Percentiles rank a stretch among this genome's conserved stretches.
phyloP scores from a whole-genome alignment of 129 eudicot species.

The Smallanthus sonchifolius region DNA sequence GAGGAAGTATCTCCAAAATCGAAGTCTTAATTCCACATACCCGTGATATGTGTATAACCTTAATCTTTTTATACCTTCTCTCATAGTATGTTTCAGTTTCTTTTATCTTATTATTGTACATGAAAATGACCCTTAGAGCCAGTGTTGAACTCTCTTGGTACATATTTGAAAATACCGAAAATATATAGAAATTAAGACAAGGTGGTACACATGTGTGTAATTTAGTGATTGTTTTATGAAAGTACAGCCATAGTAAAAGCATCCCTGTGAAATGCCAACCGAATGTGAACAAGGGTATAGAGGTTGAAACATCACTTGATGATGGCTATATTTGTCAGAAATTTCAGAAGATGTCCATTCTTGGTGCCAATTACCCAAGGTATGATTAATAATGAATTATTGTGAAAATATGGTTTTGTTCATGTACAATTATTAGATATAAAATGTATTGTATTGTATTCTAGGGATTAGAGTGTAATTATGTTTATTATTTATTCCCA shows the following conservation, averaged over 20 bases:
- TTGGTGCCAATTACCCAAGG: background rate
- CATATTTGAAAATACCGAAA: no score
- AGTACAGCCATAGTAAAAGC: no score
- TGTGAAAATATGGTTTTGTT: background rate
- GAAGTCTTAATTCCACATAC: background rate
- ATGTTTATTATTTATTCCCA: no score
- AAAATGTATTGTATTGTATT: no score
- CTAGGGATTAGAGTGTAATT: no score
- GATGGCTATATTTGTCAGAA: slow-evolving; percentile 14
- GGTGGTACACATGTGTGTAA: background rate
- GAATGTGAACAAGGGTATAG: background rate
- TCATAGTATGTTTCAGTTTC: background rate
- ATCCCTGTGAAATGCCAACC: background rate
- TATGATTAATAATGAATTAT: background rate
- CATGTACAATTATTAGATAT: background rate
- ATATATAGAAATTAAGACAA: background rate
- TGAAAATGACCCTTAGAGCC: background rate
- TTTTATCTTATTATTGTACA: background rate
- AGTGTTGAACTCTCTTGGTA: background rate
- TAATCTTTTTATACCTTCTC: background rate
- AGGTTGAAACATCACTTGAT: background rate
- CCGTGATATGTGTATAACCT: background rate
- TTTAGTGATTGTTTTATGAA: background rate
- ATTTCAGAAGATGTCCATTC: background rate
- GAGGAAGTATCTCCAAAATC: background rate